Evolutionary conservation across 2,329 filamentous ascomycete species (phyloP).

Genomic region (Rhexocercosporidium sp.): DNA sequence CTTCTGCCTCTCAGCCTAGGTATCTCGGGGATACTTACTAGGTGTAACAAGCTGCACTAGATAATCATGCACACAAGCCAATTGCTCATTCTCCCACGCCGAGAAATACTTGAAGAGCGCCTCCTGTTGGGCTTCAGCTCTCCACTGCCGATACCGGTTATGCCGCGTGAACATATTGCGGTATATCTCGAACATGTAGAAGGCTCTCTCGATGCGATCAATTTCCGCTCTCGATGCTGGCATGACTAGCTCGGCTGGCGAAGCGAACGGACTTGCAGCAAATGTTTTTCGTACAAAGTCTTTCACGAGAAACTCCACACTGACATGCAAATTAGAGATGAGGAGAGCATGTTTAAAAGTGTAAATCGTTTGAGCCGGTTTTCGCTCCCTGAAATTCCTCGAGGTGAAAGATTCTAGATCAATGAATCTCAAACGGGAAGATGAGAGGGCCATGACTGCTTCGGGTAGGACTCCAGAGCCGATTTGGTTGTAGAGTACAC

Average conservation of each 20-base stretch:
- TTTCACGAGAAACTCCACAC: background rate
- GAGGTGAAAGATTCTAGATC: background rate
- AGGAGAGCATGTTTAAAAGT: background rate
- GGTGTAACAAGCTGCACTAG: background rate
- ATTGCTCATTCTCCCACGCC: background rate
- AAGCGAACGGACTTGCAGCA: background rate
- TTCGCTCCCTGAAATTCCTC: background rate
- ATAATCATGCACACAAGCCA: constrained; percentile 3
- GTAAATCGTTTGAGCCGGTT: background rate
- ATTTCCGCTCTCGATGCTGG: background rate
- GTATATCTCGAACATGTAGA: background rate
- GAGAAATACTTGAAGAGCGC: background rate
- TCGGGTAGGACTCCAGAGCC: background rate
- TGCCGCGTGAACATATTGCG: background rate
- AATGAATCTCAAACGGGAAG: background rate
- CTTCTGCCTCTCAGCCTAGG: too few species aligned
- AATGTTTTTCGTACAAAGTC: background rate
- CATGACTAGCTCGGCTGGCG: too few species aligned
- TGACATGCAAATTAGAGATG: background rate
- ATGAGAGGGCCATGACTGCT: background rate
- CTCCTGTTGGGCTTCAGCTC: background rate
- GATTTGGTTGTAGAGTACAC: background rate
- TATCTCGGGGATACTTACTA: background rate
- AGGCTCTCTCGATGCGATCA: background rate
- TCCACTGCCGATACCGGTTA: background rate